Evolutionary conservation across 2,329 filamentous ascomycete species (phyloP).

Genomic region (Calonectria ilicicola): DNA sequence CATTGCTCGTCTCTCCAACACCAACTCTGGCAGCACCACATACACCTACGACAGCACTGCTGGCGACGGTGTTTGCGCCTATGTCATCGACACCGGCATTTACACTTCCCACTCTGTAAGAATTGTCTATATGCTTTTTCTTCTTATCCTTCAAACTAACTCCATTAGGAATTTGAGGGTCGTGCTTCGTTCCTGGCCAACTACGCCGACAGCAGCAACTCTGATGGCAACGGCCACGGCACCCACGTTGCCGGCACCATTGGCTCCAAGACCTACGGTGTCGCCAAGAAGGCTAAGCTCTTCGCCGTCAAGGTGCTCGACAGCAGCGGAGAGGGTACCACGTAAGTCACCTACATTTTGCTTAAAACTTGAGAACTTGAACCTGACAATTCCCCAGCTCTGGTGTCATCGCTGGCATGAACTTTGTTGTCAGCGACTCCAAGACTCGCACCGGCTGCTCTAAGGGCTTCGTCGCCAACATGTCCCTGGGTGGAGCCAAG

Average conservation of each 20-base stretch:
- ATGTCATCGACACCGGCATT: conserved; percentile 62
- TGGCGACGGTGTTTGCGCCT: conserved; percentile 56
- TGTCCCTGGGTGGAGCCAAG: conserved; percentile 65
- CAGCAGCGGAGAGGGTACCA: conserved; percentile 45
- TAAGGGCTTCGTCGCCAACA: conserved; percentile 64
- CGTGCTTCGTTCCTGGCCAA: conserved; percentile 48
- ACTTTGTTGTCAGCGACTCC: conserved; percentile 56
- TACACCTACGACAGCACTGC: conserved; percentile 55
- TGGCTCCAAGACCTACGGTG: conserved; percentile 48
- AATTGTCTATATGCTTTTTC: not conserved
- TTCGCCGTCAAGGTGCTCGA: conserved; percentile 61
- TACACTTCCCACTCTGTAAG: conserved; percentile 52
- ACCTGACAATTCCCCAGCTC: conserved; percentile 43
- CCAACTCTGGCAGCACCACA: conserved; percentile 41
- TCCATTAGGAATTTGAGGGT: conserved; percentile 46
- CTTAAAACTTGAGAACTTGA: not conserved
- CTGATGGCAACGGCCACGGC: conserved; percentile 55
- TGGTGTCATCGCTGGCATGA: conserved; percentile 59
- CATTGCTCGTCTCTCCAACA: conserved; percentile 53
- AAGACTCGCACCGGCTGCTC: conserved; percentile 48
- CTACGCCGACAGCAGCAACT: conserved; percentile 38
- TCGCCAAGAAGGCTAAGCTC: conserved; percentile 58
- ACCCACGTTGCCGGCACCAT: conserved; percentile 53
- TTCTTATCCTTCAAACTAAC: not conserved
- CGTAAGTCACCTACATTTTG: conserved; percentile 27